Evolutionary conservation across 2,329 filamentous ascomycete genomes (phyloP).

Genomic region (Leptographium galeiforme): DNA sequence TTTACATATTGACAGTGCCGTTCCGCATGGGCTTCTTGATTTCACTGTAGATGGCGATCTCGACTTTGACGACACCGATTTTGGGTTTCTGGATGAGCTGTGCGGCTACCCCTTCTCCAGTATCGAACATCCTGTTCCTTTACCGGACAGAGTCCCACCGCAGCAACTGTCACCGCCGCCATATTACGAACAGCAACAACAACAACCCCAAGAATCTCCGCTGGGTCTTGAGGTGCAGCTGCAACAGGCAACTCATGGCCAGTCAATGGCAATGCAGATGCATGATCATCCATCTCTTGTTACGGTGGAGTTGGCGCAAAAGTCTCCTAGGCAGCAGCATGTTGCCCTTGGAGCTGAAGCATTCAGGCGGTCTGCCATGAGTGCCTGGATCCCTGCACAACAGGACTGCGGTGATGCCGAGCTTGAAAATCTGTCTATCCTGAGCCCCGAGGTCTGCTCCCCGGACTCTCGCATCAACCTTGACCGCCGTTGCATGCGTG

Average conservation of each 20-base stretch:
- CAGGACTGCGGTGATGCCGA: conserved; percentile 31
- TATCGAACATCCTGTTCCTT: too few species aligned
- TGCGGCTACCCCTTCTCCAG: conserved; percentile 25
- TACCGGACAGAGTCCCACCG: too few species aligned
- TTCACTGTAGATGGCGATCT: conserved; percentile 36
- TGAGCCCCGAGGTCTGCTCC: conserved; percentile 22
- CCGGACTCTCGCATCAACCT: conserved; percentile 23
- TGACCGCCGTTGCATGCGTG: conserved; percentile 17
- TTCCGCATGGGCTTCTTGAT: conserved; percentile 29
- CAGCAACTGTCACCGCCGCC: background rate
- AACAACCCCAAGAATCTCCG: background rate
- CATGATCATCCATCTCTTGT: too few species aligned
- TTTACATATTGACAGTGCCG: conserved; percentile 21
- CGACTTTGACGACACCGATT: conserved; percentile 38
- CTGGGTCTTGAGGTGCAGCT: too few species aligned
- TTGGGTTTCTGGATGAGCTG: conserved; percentile 36
- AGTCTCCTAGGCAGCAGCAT: background rate
- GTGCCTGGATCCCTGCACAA: conserved; percentile 36
- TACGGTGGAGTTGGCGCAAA: too few species aligned
- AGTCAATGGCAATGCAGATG: too few species aligned
- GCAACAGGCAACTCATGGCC: too few species aligned
- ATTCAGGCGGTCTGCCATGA: conserved; percentile 36
- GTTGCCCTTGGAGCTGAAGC: conserved; percentile 22
- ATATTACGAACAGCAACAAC: background rate
- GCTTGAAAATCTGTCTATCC: conserved; percentile 30